Percentiles rank a stretch among this genome's conserved stretches.
These are phyloP conservation scores for Crithidia acanthocephali DNA, from an alignment of 208 protist genomes.

Conservation along the genomic window DNA sequence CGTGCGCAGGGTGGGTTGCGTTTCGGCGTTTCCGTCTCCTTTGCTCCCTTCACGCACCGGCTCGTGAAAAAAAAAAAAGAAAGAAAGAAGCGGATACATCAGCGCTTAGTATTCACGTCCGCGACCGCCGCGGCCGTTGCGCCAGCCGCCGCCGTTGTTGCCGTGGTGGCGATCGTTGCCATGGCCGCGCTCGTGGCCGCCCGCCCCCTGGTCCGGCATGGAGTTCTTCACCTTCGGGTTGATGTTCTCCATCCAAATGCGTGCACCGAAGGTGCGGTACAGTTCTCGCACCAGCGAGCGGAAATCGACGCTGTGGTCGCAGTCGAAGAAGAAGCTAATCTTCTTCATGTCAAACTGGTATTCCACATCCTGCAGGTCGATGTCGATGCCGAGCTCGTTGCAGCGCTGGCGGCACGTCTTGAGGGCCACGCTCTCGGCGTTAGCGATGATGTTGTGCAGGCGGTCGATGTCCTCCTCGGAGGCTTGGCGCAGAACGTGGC, in stretches of 20 bases:
- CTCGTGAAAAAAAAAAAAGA: too few relatives aligned
- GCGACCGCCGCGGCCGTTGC: conserved; percentile 32
- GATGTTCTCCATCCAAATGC: conserved; percentile 94
- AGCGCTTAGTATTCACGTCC: conserved; percentile 32
- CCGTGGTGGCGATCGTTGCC: conserved; percentile 24
- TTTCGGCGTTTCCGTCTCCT: too few relatives aligned
- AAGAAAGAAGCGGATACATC: too few relatives aligned
- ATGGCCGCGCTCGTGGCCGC: conserved; percentile 38
- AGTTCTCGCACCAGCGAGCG: conserved; percentile 86
- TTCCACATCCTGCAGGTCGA: conserved; percentile 84
- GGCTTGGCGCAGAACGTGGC: conserved; percentile 71
- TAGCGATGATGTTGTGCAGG: conserved; percentile 78
- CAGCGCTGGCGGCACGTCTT: conserved; percentile 86
- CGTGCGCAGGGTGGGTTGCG: too few relatives aligned
- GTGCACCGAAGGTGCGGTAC: conserved; percentile 88
- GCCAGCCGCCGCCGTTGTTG: conserved; percentile 26
- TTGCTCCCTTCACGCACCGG: too few relatives aligned
- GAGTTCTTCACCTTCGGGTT: conserved; percentile 88
- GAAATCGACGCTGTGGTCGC: conserved; percentile 91
- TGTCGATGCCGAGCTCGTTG: conserved; percentile 81
- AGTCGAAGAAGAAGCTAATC: conserved; percentile 93
- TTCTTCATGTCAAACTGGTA: conserved; percentile 96
- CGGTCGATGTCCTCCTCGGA: conserved; percentile 74
- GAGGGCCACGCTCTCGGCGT: conserved; percentile 83
- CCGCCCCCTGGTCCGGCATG: conserved; percentile 52